Base-by-base conservation (phyloP, 1,139 yeast species). In the Saccharomyces hybrid region DNA sequence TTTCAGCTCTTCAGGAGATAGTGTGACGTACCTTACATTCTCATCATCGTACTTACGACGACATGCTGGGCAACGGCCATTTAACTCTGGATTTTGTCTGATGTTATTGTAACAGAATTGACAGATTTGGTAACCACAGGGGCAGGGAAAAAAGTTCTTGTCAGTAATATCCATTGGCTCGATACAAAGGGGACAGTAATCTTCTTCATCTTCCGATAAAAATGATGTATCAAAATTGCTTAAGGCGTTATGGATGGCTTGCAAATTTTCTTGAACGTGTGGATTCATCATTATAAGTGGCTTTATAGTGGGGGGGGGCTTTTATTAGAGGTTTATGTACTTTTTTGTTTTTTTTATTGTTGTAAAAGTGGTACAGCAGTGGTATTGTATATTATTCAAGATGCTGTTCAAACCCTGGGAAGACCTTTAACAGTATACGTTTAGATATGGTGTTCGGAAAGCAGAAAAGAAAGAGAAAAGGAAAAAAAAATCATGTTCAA, bases 51-150 rank as follows among this genome's bases (percentile, higher is more conserved):
- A 95, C 31, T 86, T 81, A 58, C 99, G 78, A 68, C 99, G 86
- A 72, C 99, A 95, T 0, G 97, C 99, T 3, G 99, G 99, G 73
- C 99, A 95, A 62, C 90, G 81, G 5, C 98, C 98, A 69, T 91
- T 91, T 60, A 93, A 76, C 68, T 91, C 97, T 1, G 97, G 97
- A 64, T 93, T 93, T 62, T 88, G 95, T 62, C 97, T 82, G 65
- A 95, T 95, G 70, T 91, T 93, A 74, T 95, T 93, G 77, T 91
- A 95, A 71, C 99, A 95, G 69, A 95, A 95, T 76, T 93, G 98
- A 72, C 99, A 95, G 57, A 93, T 88, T 69, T 95, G 99, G 69
- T 95, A 95, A 11, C 99, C 99, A 75, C 99, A 95, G 1, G 98
- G 99, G 76, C 99, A 95, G 5, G 99, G 99, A 71, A 87, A 89